Percentiles rank a stretch among this genome's conserved stretches.
phyloP scores from a whole-genome alignment of 2,329 filamentous ascomycete species.

The Alternaria arbusti region DNA sequence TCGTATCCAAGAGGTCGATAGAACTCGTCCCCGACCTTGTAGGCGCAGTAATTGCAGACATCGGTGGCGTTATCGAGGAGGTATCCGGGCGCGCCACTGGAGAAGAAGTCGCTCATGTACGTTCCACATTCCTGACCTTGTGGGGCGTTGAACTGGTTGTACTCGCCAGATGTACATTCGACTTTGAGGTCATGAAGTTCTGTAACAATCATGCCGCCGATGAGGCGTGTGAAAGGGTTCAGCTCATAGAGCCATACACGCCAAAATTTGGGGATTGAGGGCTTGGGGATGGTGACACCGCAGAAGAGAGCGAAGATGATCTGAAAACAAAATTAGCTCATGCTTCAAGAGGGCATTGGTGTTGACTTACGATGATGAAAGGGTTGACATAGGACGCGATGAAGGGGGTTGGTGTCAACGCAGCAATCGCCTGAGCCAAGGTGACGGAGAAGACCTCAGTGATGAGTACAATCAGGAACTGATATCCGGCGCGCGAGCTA shows the following conservation, averaged over 20 bases:
- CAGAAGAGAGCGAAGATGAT: conserved; percentile 86
- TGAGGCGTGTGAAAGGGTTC: conserved; percentile 81
- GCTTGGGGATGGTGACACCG: conserved; percentile 80
- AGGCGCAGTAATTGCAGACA: conserved; percentile 82
- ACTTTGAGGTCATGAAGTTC: conserved; percentile 73
- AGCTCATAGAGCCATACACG: conserved; percentile 81
- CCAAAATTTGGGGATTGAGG: conserved; percentile 81
- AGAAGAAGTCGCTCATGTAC: conserved; percentile 78
- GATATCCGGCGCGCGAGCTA: conserved; percentile 75
- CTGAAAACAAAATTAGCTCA: conserved; percentile 59
- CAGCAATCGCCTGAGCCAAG: conserved; percentile 73
- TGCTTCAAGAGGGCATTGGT: background rate
- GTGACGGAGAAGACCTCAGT: conserved; percentile 86
- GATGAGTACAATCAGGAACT: conserved; percentile 83
- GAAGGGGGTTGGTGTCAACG: conserved; percentile 78
- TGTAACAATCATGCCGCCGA: conserved; percentile 79
- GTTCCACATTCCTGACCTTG: conserved; percentile 70
- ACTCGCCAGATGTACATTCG: conserved; percentile 65
- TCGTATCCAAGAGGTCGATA: conserved; percentile 70
- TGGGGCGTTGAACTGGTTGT: conserved; percentile 73
- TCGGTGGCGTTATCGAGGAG: conserved; percentile 69
- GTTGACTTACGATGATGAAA: conserved; percentile 25
- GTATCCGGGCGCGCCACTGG: conserved; percentile 72
- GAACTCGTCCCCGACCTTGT: conserved; percentile 80
- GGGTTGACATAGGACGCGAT: conserved; percentile 82